Evolutionary conservation across 495 filamentous ascomycete species (phyloP), one percentile per base, ranked within the genome.

Genomic region (Podospora pseudopauciseta): DNA sequence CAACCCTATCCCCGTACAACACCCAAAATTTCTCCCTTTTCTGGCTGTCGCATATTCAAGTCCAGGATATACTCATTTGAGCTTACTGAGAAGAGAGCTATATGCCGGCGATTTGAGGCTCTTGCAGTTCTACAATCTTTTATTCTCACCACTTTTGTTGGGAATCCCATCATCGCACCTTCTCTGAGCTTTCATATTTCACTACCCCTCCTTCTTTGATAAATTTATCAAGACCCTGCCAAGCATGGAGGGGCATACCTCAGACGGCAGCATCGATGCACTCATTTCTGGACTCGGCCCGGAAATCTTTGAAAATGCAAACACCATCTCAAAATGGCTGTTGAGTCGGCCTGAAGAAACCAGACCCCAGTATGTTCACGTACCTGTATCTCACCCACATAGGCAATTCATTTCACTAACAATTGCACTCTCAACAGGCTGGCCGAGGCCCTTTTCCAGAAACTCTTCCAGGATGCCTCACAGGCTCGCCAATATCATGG

Each of bases 391-490:
- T 23, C 23, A 23, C 23, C 23, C 23, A 13, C 39, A 49, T 49
- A 16, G 39, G 23, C 23, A 23, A 1, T 49, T 5, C 6, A 19
- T 23, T 15, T 53, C 23, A 2, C 19, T 23, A 57, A 68, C 73
- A 76, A 32, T 32, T 32, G 67, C 3, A 20, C n/a, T 2, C 3
- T 9, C 19, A 3, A 30, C 26, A 79, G 77, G 60, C 28, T 72
- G 28, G 77, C 77, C 27, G 44, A 76, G n/a, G 73, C 26, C 28
- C 32, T 76, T 15, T 85, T 79, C 58, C 68, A 76, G 39, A 76
- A 73, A 34, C 76, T 85, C 19, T 72, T 87, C 4, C 55, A 73
- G 19, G 75, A 77, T 65, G 85, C 85, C 13, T 78, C 79, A 19
- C 80, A 82, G 64, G 80, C 83, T 19, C 74, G 77, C 7, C 74